Percentiles rank a stretch among this genome's conserved stretches.
Evolutionary conservation across 1,284 basidiomycete genomes (phyloP).

Genomic region (Moesziomyces aphidis): DNA sequence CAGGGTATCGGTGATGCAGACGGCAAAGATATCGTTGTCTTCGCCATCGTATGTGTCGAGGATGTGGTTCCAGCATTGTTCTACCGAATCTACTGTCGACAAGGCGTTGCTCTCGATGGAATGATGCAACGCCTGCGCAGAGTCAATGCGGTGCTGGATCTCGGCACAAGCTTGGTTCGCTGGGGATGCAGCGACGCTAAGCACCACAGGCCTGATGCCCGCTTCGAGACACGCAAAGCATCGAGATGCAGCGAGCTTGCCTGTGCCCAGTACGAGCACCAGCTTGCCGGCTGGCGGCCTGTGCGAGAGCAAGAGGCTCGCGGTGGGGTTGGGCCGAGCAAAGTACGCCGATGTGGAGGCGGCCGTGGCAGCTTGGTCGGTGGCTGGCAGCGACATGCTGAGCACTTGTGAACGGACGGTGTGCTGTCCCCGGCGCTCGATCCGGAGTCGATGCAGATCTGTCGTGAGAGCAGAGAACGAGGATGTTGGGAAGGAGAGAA

Average conservation of each 20-base stretch:
- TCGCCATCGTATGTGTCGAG: constrained; percentile 26
- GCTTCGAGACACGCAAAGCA: constrained; percentile 86
- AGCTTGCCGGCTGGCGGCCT: constrained; percentile 37
- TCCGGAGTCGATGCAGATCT: neutral
- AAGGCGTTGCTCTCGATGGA: constrained; percentile 9
- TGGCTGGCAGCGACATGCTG: constrained; percentile 4
- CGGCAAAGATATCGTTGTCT: constrained; percentile 49
- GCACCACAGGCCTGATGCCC: constrained; percentile 78
- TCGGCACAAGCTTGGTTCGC: constrained; percentile 75
- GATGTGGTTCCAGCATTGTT: constrained; percentile 15
- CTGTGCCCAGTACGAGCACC: constrained; percentile 78
- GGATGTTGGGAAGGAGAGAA: neutral
- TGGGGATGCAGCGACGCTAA: constrained; percentile 59
- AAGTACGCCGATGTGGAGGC: constrained; percentile 18
- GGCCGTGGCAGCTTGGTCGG: neutral
- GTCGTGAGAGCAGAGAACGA: neutral
- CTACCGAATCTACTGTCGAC: constrained; percentile 7
- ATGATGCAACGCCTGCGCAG: constrained; percentile 73
- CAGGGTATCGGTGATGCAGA: constrained; percentile 66
- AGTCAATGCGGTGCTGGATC: constrained; percentile 32
- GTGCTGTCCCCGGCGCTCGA: neutral
- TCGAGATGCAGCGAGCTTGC: constrained; percentile 81
- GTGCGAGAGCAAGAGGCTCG: constrained; percentile 48
- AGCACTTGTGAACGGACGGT: no score
- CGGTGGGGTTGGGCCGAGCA: constrained; percentile 33